A percentile compares a stretch with the other conserved stretches of the same genome.
phyloP scores from a whole-genome alignment of 2,329 filamentous ascomycete species.

The Sclerotinia sclerotiorum region DNA sequence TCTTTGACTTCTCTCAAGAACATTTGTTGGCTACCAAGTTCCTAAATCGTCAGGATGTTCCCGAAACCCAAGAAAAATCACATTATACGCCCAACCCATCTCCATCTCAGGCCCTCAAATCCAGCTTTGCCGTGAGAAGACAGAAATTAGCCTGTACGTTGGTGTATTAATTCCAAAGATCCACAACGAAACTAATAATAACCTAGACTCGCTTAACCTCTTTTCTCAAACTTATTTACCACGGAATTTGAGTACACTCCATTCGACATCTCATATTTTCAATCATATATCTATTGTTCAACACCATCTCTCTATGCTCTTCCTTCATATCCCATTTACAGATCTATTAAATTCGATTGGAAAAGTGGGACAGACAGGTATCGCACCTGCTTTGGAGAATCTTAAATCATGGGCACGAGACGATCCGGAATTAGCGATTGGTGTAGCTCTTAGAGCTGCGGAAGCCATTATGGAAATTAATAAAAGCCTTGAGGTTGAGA shows the following conservation, averaged over 20 bases:
- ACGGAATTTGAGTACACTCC: not conserved
- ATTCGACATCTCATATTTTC: constrained; percentile 23
- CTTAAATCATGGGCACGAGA: constrained; percentile 27
- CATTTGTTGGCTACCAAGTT: constrained; percentile 29
- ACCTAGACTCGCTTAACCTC: constrained; percentile 9
- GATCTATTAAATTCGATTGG: constrained; percentile 7
- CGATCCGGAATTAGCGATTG: constrained; percentile 26
- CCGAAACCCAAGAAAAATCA: not conserved
- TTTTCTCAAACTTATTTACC: constrained; percentile 27
- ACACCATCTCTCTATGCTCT: constrained; percentile 2
- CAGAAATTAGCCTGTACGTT: constrained; percentile 21
- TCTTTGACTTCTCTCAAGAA: constrained; percentile 32
- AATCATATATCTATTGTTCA: constrained; percentile 12
- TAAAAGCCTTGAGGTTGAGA: not conserved
- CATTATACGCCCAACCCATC: not conserved
- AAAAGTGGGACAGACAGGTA: constrained; percentile 26
- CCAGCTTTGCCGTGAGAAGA: constrained; percentile 4
- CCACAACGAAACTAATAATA: constrained; percentile 7
- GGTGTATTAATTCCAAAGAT: not conserved
- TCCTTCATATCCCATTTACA: constrained; percentile 7
- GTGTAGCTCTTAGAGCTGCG: constrained; percentile 28
- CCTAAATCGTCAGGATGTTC: constrained; percentile 23
- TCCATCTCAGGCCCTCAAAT: constrained; percentile 15
- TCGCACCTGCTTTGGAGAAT: constrained; percentile 27
- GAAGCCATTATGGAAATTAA: constrained; percentile 27